Evolutionary conservation across 345 rosid species (phyloP).

Genomic region (Eucalyptus caleyi): DNA sequence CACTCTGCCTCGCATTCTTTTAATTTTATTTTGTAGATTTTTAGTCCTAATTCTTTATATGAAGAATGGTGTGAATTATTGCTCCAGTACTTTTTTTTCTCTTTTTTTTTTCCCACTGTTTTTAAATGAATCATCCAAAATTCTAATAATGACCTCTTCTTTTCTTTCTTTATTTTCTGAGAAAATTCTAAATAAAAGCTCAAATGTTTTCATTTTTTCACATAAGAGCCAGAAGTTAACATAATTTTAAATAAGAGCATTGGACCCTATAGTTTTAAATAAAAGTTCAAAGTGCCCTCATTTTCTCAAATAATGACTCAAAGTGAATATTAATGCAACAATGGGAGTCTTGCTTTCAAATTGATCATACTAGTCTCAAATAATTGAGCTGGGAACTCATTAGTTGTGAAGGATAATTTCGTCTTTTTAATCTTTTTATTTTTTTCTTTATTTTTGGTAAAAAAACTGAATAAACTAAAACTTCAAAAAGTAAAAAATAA

Average conservation of each 20-base stretch:
- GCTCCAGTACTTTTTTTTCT: not conserved
- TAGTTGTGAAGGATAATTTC: accelerated
- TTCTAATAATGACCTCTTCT: not conserved
- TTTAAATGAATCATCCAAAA: not conserved
- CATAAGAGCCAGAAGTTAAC: accelerated
- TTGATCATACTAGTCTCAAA: too few species aligned
- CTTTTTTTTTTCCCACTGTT: not conserved
- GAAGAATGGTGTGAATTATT: not conserved
- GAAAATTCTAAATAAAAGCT: accelerated
- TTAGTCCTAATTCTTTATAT: not conserved
- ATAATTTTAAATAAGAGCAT: too few species aligned
- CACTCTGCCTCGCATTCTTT: not conserved
- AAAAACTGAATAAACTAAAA: too few species aligned
- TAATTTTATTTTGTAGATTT: not conserved
- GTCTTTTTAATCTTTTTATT: accelerated
- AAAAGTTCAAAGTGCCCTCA: too few species aligned
- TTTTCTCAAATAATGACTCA: accelerated
- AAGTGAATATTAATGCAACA: too few species aligned
- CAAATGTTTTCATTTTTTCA: accelerated
- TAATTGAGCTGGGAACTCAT: too few species aligned
- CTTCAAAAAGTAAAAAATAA: too few species aligned
- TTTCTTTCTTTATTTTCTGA: accelerated
- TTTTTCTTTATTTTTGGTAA: too few species aligned
- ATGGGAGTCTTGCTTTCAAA: too few species aligned
- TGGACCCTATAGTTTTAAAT: too few species aligned